Evolutionary conservation across 2,329 filamentous ascomycete genomes (phyloP), one percentile per base, ranked within the genome.

Genomic region (Fusarium sublunatum): DNA sequence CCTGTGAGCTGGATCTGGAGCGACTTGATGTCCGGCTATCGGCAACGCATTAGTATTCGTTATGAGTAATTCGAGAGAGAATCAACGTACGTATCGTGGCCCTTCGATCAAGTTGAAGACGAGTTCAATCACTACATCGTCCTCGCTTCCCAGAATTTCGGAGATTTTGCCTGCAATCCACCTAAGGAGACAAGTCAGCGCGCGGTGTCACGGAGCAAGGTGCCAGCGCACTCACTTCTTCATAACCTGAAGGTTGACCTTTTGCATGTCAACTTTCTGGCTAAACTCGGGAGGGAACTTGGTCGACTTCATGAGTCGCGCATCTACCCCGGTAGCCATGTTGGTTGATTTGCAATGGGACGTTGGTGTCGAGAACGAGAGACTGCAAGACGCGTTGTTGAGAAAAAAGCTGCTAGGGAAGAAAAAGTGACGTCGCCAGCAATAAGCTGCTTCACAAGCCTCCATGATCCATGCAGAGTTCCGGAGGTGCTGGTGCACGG

Each of bases 171-270:
- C 87, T 5, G 92, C 91, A 75, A 98, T 97, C 95, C 95, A 99
- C 82, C 93, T 97, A 44, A 54, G n/a, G 58, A 48, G 29, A 41
- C 40, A 53, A 46, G 61, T 68, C 44, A 72, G 65, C 56, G 51
- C 38, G 35, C 9, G 36, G 34, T 26, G 32, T 35, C 34, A 38
- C 25, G 22, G 34, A 35, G 53, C 40, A 28, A 15, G 38, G 32
- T 12, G 41, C 43, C 19, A 35, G 56, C 31, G 34, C 59, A 79
- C 88, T 73, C 75, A 96, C 91, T 95, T 96, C 84, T 97, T 97
- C 88, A 99, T 96, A 53, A 99, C 91, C 77, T 96, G 92, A 46
- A 97, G 83, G 75, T 99, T 97, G 77, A 99, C 93, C 81, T 98
- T 98, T 70, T 89, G 87, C 87, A 96, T 97, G 81, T 99, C 93